These are phyloP conservation scores for Baeospora myosura DNA, from an alignment of 1,284 basidiomycete genomes.

Conservation along the genomic window DNA sequence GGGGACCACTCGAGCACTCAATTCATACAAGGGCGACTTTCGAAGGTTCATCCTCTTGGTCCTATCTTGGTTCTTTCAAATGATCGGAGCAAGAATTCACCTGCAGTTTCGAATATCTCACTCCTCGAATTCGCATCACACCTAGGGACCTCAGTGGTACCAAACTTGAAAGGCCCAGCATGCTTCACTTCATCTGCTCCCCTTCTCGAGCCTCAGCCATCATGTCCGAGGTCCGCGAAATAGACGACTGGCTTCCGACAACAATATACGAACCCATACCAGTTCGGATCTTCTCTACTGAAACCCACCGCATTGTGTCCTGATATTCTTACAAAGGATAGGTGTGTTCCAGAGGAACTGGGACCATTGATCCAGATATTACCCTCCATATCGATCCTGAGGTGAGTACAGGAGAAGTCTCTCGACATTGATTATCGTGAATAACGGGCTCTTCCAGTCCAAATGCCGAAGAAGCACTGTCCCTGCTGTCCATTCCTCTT, in stretches of 20 bases:
- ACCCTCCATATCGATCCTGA: slow-evolving; percentile 55
- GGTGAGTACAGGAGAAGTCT: slow-evolving; percentile 31
- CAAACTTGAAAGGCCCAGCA: slow-evolving; percentile 43
- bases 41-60: slow-evolving; percentile 47
- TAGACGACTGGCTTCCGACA: slow-evolving; percentile 53
- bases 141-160: slow-evolving; percentile 62
- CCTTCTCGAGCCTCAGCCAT: slow-evolving; percentile 66
- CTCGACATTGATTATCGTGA: slow-evolving; percentile 4
- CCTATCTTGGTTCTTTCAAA: too few relatives aligned
- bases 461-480: slow-evolving; percentile 70
- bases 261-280: slow-evolving; percentile 85
- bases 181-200: slow-evolving; percentile 84
- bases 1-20: slow-evolving; percentile 69
- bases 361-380: slow-evolving; percentile 61
- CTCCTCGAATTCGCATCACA: slow-evolving; percentile 64
- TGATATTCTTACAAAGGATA: slow-evolving; percentile 39
- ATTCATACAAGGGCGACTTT: slow-evolving; percentile 68
- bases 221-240: slow-evolving; percentile 50
- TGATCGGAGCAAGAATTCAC: slow-evolving; percentile 4
- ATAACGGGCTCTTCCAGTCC: slow-evolving; percentile 40
- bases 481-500: slow-evolving; percentile 48
- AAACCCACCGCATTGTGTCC: too few relatives aligned
- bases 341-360: slow-evolving; percentile 74
- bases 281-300: slow-evolving; percentile 33
- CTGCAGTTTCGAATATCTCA: slow-evolving; percentile 77